Conservation (phyloP, 176 grass and related monocot species). For the Ensete glaucum region DNA sequence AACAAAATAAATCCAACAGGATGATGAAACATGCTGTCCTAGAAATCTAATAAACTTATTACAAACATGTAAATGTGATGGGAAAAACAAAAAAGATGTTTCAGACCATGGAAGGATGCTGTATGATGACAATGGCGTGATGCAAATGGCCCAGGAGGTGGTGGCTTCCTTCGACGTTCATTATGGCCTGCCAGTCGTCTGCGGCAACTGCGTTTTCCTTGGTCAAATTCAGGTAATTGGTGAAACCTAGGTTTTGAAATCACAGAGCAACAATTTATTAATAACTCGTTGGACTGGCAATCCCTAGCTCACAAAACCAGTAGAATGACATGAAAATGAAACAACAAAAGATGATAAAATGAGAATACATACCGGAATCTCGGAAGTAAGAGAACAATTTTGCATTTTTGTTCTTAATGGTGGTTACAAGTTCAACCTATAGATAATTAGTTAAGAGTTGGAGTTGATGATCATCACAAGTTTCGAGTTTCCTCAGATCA, state of each 20-base stretch:
- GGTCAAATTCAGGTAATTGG: constrained; percentile 30
- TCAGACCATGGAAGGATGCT: constrained; percentile 26
- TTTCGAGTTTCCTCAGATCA: no score
- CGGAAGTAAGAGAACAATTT: no score
- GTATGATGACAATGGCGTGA: constrained; percentile 15
- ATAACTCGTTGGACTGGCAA: background rate
- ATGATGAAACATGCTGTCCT: no score
- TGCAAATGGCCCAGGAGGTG: constrained; percentile 17
- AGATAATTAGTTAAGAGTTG: no score
- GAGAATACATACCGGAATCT: no score
- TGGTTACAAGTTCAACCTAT: no score
- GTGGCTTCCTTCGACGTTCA: constrained; percentile 13
- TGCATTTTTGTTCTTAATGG: no score
- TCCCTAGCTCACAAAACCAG: background rate
- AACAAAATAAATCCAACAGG: no score
- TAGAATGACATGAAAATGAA: no score
- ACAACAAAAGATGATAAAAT: no score
- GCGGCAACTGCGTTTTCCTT: constrained; percentile 4
- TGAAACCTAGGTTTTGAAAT: constrained; percentile 21
- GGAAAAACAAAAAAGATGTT: background rate
- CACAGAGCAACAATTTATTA: background rate
- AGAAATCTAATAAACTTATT: background rate
- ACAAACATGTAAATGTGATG: background rate
- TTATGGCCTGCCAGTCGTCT: no score
- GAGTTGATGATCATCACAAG: no score